Evolutionary conservation across 805 yeast species (phyloP), one percentile per base, ranked within the genome.

Genomic region (Metschnikowia kofuensis): DNA sequence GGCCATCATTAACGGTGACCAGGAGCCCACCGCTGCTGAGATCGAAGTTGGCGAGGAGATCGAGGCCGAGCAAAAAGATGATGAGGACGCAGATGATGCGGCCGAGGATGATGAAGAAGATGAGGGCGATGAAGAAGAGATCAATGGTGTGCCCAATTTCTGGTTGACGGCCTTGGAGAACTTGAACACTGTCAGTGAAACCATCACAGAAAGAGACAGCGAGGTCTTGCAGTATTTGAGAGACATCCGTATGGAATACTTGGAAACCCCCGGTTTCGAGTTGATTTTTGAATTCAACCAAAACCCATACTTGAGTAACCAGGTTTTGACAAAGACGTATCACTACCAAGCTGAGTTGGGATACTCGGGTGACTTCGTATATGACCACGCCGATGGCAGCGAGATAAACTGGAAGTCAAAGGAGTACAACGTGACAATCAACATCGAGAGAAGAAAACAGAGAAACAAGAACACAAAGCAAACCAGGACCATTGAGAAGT

Each of bases 111-210:
- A 67, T 5, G 77, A 67, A 1, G 77, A 69, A 10, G 78, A 67
- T 5, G 77, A 68, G n/a, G 78, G 69, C 31, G 64, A 56, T 7
- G 67, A 53, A 42, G 65, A 47, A 35, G 75, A 67, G 30, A 74
- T 68, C 16, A 69, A 75, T 43, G 99, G 99, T 55, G 81, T 94
- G 57, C 98, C 99, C 49, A 83, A 87, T 42, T 94, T 94, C 77
- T 94, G 99, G 99, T 78, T 92, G 61, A 94, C 98, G 15, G 96
- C 98, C 6, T 75, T 94, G 69, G 92, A 87, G 67, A 94, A 91
- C 71, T 75, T 94, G 59, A 81, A 83, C 29, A 83, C 87, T 29
- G 82, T 91, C 42, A 80, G 89, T 32, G 95, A 90, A 53, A 83
- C 89, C 55, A 87, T 94, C 59, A 82, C 94, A 39, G 97, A 89